Evolutionary conservation across 352 stramenopile genomes (phyloP).

Genomic region (Thalassiosira pacifica): DNA sequence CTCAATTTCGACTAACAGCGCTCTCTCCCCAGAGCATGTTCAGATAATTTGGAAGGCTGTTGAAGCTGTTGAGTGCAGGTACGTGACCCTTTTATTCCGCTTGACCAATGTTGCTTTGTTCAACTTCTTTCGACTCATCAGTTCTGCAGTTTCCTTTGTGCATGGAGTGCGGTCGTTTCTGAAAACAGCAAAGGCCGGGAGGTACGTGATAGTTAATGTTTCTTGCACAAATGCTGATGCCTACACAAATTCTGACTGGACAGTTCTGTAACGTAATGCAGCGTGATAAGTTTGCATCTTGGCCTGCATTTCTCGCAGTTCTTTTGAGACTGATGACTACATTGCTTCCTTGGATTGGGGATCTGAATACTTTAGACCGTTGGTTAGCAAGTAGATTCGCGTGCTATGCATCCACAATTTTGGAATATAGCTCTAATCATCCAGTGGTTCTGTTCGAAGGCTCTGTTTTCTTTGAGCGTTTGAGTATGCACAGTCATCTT

Average conservation of each 20-base stretch:
- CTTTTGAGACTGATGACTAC: constrained; percentile 85
- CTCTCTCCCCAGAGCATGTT: constrained; percentile 62
- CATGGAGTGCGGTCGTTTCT: constrained; percentile 75
- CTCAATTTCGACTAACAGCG: constrained; percentile 56
- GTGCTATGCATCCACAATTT: constrained; percentile 71
- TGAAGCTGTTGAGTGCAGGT: constrained; percentile 69
- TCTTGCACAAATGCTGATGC: neutral
- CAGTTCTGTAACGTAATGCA: constrained; percentile 22
- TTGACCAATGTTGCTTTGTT: neutral
- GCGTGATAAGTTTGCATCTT: constrained; percentile 75
- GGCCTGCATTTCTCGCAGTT: constrained; percentile 72
- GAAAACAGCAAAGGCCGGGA: constrained; percentile 78
- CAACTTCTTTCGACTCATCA: neutral
- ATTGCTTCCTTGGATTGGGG: constrained; percentile 70
- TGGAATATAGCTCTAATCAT: constrained; percentile 68
- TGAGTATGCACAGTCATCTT: constrained; percentile 55
- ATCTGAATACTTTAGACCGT: constrained; percentile 64
- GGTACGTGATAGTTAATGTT: constrained; percentile 21
- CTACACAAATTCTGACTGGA: constrained; percentile 9
- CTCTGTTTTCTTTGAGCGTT: constrained; percentile 80
- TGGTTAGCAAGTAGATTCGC: constrained; percentile 76
- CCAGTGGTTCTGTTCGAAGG: constrained; percentile 76
- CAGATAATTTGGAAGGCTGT: constrained; percentile 83
- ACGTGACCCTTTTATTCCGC: neutral
- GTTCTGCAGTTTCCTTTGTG: constrained; percentile 60